Conservation (phyloP, 306 rosid species). For the Lathyrus oleraceus region DNA sequence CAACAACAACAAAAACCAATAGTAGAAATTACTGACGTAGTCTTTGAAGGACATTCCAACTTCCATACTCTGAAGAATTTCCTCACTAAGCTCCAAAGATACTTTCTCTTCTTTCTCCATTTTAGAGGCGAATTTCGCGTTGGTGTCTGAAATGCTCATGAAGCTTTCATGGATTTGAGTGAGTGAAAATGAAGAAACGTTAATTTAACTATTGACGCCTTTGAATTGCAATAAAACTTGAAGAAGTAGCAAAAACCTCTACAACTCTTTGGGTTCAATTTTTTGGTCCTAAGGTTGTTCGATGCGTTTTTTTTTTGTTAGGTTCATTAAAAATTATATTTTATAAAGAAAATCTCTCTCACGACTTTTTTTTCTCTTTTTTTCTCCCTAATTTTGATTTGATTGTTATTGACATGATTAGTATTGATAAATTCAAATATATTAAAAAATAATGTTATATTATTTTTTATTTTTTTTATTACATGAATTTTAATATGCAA, state of each 20-base stretch:
- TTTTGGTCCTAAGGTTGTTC: no score
- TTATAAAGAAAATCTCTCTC: no score
- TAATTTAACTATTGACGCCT: not conserved
- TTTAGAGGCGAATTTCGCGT: not conserved
- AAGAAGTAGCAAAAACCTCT: not conserved
- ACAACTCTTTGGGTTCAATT: no score
- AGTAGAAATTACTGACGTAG: constrained; percentile 50
- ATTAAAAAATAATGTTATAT: no score
- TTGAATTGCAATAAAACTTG: not conserved
- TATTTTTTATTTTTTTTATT: no score
- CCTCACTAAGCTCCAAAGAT: constrained; percentile 88
- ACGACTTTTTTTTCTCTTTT: no score
- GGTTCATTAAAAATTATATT: no score
- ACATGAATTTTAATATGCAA: no score
- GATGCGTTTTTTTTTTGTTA: no score
- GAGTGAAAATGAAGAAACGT: not conserved
- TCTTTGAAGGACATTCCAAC: constrained; percentile 94
- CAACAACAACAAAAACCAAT: not conserved
- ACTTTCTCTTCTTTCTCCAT: constrained; percentile 96
- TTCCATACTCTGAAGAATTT: constrained; percentile 96
- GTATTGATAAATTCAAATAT: no score
- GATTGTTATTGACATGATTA: no score
- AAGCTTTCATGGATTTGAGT: not conserved
- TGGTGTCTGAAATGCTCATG: not conserved
- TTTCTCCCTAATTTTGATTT: no score